Base-by-base conservation (phyloP, 805 yeast genomes). In the Candida ponderosae region DNA sequence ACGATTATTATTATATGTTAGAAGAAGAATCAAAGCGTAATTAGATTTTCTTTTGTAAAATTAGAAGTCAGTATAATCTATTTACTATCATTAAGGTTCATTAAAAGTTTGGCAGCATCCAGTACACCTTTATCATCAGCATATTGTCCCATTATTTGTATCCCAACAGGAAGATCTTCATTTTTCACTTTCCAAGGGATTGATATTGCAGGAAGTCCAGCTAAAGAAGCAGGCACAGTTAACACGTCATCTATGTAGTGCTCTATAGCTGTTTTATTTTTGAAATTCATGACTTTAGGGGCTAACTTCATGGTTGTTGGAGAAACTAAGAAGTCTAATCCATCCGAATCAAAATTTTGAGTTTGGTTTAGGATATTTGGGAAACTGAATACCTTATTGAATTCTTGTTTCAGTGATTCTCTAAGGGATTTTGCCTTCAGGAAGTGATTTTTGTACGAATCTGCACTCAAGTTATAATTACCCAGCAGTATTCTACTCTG, bases 141-240 rank as follows among this genome's bases (percentile, higher is more conserved):
- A 53, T 65, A 82, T 54, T 90, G 97, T 2, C 89, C 95, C 52
- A 81, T 72, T 2, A 93, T 46, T 53, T 94, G 97, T 20, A 93
- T 63, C 0, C 96, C 96, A 10, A 73, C 60, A 0, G 74, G 66
- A 9, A 56, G 41, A 1, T 60, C 57, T 1, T 60, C 57, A 2
- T 50, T 50, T 5, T 39, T 29, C 3, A 36, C 10, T 6, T 44
- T 50, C 47, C 70, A 68, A 0, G 99, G 99, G 3, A 89, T 62
- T 2, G 82, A 72, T 10, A 90, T 68, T 0, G 95, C 76, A 1
- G 99, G 99, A 2, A 90, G 56, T 0, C 97, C 97, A 0, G 95
- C 94, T 40, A 94, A 60, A 2, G 95, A 88, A 30, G 93, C 83
- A 0, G 98, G 97, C 5, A 88, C 82, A 0, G 96, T 86, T 39